Evolutionary conservation across 768 basidiomycete genomes (phyloP).

Genomic region (Hemileccinum impolitum): DNA sequence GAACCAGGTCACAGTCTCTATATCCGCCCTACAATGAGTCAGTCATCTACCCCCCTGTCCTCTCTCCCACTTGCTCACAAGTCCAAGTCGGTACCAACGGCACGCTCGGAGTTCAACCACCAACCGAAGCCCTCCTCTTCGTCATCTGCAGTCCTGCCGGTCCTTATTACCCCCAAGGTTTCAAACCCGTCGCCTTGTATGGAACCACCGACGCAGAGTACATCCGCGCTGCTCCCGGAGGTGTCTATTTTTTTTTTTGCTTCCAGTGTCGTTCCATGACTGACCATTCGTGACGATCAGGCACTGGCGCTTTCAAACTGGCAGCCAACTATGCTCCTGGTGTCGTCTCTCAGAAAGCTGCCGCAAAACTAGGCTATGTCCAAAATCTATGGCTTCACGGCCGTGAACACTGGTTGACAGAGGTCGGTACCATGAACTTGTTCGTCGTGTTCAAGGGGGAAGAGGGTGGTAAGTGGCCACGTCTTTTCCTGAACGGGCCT

Average conservation of each 20-base stretch:
- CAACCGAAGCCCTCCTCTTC: constrained; percentile 66
- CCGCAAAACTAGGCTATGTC: constrained; percentile 71
- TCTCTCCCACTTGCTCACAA: constrained; percentile 3
- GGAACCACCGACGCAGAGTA: constrained; percentile 66
- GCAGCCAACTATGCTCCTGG: constrained; percentile 89
- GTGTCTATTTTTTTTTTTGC: constrained; percentile 30
- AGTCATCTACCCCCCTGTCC: constrained; percentile 6
- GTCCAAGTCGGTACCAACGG: constrained; percentile 63
- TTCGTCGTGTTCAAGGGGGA: constrained; percentile 75
- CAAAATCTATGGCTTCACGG: constrained; percentile 93
- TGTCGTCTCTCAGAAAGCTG: constrained; percentile 78
- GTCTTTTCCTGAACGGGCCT: neutral
- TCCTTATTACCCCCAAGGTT: constrained; percentile 82
- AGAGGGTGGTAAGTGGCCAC: constrained; percentile 51
- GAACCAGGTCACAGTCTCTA: constrained; percentile 89
- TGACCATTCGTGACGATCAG: constrained; percentile 31
- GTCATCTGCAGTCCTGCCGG: constrained; percentile 65
- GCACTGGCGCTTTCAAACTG: constrained; percentile 85
- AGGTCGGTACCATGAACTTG: constrained; percentile 91
- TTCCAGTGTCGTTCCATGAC: neutral
- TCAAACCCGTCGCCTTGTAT: constrained; percentile 87
- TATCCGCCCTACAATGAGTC: constrained; percentile 76
- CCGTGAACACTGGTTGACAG: constrained; percentile 47
- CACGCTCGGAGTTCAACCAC: constrained; percentile 48
- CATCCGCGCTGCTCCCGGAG: constrained; percentile 84